A percentile compares a stretch with the other conserved stretches of the same genome.
These are phyloP conservation scores for Platanthera guangdongensis DNA, from an alignment of 106 monocot species.

Conservation along the genomic window DNA sequence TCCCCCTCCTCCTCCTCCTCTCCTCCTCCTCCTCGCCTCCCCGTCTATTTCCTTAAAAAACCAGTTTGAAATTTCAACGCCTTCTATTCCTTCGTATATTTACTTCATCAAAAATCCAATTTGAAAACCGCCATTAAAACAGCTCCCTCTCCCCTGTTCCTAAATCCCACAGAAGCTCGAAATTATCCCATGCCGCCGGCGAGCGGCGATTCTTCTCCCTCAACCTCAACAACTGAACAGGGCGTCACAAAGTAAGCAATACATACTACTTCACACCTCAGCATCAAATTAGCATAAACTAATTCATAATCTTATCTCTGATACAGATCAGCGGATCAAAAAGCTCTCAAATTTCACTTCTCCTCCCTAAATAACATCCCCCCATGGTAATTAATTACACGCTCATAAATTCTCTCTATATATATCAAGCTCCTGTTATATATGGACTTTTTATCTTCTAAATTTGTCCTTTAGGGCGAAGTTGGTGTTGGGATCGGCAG, in stretches of 20 bases:
- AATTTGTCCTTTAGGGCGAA: conserved; percentile 1
- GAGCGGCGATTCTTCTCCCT: not conserved
- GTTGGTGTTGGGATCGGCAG: conserved; percentile 4
- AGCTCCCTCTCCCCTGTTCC: not conserved
- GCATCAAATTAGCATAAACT: not conserved
- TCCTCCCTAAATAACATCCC: not conserved
- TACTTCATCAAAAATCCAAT: not conserved
- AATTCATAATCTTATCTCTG: not conserved
- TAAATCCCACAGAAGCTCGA: not conserved
- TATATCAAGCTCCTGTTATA: not conserved
- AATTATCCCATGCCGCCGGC: not conserved
- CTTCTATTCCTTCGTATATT: not conserved
- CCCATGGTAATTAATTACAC: not conserved
- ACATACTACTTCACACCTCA: not conserved
- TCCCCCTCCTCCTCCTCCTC: no score
- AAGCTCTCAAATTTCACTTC: not conserved
- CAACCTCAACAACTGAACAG: not conserved
- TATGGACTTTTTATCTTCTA: not conserved
- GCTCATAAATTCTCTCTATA: no score
- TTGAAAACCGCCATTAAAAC: not conserved
- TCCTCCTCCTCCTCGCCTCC: no score
- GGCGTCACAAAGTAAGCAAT: not conserved
- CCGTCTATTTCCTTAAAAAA: no score
- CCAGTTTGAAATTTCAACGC: not conserved
- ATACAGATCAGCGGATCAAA: not conserved